Base-by-base conservation (phyloP, 2,329 filamentous ascomycete species). In the Pyrenophora graminea region DNA sequence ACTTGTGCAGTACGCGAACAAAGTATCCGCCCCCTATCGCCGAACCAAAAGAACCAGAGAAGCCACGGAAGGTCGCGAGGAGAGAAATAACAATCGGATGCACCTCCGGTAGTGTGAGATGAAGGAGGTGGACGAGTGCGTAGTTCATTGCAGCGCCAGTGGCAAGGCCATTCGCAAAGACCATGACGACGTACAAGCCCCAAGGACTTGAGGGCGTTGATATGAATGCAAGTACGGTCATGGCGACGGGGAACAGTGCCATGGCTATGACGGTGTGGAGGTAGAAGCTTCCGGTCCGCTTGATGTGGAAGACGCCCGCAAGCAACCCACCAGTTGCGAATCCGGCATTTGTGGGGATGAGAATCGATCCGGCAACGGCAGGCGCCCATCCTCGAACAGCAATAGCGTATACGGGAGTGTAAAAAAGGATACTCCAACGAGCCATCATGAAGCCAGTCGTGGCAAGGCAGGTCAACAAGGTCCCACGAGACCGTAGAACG, bases 401-500 rank as follows among this genome's bases (percentile, higher is more conserved):
- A 50, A 94, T 84, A 30, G 89, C 87, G 63, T 90, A 92, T 37
- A 91, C 84, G 0, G 91, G 90, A 0, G 87, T 82, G 73, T 91
- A 95, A 76, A 91, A 94, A 6, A 95, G 78, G 2, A 95, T 80
- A 6, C 81, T 81, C 90, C 90, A 95, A 50, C 91, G 86, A 2
- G 88, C 82, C 67, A 89, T 85, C 89, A 95, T 93, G 69, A 91
- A 82, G 17, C 87, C 85, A 0, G 92, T 80, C 42, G 91, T 89
- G 1, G 86, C 82, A 18, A 92, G 65, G 66, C 90, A 93, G 1
- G 88, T 88, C 18, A 93, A 74, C 3, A 93, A 76, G 1, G 89
- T 84, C 25, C 86, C 87, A 23, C 87, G 82, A 9, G 86, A 90
- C 44, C 79, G 82, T 23, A 95, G 80, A 1, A 94, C 80, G 1